Evolutionary conservation across 2,329 filamentous ascomycete species (phyloP).

Genomic region (Aspergillus fumigatus): DNA sequence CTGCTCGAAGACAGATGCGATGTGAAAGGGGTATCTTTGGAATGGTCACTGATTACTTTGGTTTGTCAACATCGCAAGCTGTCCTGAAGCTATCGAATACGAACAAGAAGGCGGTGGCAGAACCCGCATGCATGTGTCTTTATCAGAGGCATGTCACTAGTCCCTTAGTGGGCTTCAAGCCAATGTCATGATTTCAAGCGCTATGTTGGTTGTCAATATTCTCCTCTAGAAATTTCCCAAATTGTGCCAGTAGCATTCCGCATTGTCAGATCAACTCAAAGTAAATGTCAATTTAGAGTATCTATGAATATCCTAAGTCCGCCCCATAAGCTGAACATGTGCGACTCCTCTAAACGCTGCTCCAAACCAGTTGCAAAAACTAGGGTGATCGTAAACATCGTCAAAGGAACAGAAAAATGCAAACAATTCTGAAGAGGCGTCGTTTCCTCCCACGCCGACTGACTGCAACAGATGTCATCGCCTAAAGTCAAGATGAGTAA

Average conservation of each 20-base stretch:
- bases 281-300: background rate
- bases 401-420: background rate
- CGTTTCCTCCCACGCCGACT: background rate
- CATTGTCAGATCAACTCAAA: background rate
- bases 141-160: background rate
- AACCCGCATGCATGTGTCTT: background rate
- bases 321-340: background rate
- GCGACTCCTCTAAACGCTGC: background rate
- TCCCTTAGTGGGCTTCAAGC: no score
- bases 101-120: slow-evolving; percentile 20
- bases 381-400: background rate
- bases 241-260: background rate
- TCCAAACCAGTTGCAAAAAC: background rate
- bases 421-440: background rate
- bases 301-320: background rate
- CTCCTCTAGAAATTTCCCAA: background rate
- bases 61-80: slow-evolving; percentile 13
- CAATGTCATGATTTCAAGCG: background rate
- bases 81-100: slow-evolving; percentile 15
- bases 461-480: background rate
- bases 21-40: background rate
- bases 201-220: background rate
- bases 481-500: background rate
- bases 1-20: background rate
- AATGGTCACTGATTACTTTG: background rate